These are phyloP conservation scores for Trifolium fragiferum DNA, from an alignment of 306 rosid species.

Conservation along the genomic window DNA sequence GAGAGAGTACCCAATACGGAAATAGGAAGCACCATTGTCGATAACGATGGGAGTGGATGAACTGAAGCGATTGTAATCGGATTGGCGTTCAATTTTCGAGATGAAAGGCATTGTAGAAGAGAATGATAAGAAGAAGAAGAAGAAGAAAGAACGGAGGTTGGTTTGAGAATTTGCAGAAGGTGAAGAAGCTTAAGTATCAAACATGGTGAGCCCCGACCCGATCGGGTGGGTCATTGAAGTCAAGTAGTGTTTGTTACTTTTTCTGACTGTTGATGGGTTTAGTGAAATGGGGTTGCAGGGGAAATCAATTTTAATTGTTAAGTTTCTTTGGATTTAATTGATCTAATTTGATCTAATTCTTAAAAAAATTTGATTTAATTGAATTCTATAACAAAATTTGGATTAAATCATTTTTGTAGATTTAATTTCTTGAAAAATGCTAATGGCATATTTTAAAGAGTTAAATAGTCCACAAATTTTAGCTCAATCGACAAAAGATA, in stretches of 20 bases:
- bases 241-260: neutral
- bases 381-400: neutral
- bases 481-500: no score
- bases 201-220: constrained; percentile 51
- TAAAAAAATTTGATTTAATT: no score
- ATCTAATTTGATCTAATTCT: no score
- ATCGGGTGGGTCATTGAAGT: constrained; percentile 36
- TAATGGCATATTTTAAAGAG: no score
- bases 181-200: constrained; percentile 32
- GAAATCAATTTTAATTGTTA: neutral
- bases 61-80: constrained; percentile 40
- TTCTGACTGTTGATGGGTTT: neutral
- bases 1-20: constrained; percentile 48
- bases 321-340: no score
- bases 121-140: neutral
- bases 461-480: no score
- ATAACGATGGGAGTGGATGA: constrained; percentile 46
- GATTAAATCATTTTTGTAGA: neutral
- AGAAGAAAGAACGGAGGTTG: constrained; percentile 1
- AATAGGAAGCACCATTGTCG: constrained; percentile 57
- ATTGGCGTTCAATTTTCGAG: constrained; percentile 49
- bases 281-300: neutral
- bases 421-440: no score
- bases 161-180: neutral
- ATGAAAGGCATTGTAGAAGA: constrained; percentile 47